phyloP scores from a whole-genome alignment of 176 grass and related monocot genomes.

The Aegilops bicornis region DNA sequence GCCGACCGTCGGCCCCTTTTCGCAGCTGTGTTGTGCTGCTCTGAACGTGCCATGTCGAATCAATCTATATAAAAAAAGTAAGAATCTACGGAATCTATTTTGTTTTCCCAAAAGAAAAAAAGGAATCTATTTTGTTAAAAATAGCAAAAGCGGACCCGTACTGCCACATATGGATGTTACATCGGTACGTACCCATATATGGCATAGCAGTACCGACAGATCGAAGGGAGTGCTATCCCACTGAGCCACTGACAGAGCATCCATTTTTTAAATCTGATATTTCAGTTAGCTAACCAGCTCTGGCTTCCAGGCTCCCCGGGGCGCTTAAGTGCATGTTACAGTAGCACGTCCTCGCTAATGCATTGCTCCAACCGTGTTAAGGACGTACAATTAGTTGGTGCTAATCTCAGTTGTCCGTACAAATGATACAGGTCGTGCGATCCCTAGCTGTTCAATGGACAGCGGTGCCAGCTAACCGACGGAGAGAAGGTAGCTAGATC shows the following conservation, averaged over 20 bases:
- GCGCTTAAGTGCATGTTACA: not conserved
- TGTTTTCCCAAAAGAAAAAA: not conserved
- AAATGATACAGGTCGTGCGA: not conserved
- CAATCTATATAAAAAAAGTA: not conserved
- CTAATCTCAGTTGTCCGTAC: not conserved
- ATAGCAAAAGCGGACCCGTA: not conserved
- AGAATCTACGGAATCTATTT: not conserved
- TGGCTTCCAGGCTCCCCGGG: not conserved
- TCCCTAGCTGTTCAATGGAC: not conserved
- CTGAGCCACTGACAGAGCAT: not conserved
- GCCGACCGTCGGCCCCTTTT: no score
- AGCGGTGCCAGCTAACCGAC: not conserved
- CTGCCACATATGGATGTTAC: not conserved
- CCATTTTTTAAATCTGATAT: not conserved
- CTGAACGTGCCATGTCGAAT: not conserved
- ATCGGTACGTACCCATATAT: not conserved
- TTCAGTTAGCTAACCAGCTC: not conserved
- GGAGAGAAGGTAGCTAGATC: not conserved
- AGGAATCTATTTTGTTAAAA: not conserved
- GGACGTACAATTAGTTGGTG: conserved; percentile 13
- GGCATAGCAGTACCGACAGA: not conserved
- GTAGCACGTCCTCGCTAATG: not conserved
- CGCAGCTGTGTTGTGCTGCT: not conserved
- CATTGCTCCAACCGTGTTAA: not conserved
- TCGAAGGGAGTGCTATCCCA: not conserved